Evolutionary conservation across 2,329 filamentous ascomycete species (phyloP).

Genomic region (Helotiales sp.): DNA sequence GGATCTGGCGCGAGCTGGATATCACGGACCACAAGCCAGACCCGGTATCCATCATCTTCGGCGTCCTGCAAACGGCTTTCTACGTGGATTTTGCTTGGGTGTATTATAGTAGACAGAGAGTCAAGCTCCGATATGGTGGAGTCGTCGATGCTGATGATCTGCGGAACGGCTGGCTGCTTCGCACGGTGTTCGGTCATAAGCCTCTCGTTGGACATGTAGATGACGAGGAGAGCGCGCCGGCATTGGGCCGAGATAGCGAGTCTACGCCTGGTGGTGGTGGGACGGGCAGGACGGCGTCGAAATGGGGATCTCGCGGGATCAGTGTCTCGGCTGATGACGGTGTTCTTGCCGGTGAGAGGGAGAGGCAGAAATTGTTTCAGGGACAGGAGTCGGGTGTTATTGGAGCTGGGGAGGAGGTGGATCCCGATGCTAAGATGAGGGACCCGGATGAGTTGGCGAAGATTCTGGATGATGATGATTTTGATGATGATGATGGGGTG

Average conservation of each 20-base stretch:
- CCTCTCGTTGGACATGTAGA: conserved; percentile 56
- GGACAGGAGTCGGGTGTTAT: conserved; percentile 52
- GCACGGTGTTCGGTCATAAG: conserved; percentile 72
- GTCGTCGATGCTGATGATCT: conserved; percentile 91
- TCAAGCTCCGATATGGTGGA: conserved; percentile 88
- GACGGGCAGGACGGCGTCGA: conserved; percentile 23
- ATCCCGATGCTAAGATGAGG: conserved; percentile 69
- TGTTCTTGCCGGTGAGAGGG: conserved; percentile 56
- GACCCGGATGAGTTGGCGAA: conserved; percentile 69
- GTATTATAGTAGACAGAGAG: conserved; percentile 89
- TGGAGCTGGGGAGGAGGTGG: conserved; percentile 51
- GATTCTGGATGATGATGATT: conserved; percentile 62
- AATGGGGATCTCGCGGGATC: conserved; percentile 68
- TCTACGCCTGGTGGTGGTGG: conserved; percentile 10
- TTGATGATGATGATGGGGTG: conserved; percentile 41
- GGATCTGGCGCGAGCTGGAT: conserved; percentile 74
- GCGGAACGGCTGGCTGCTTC: conserved; percentile 81
- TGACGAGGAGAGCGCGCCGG: conserved; percentile 34
- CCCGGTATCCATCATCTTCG: conserved; percentile 80
- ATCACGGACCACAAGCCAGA: conserved; percentile 66
- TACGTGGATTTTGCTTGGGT: conserved; percentile 97
- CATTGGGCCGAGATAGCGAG: conserved; percentile 17
- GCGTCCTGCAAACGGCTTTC: conserved; percentile 84
- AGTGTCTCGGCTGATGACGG: conserved; percentile 70
- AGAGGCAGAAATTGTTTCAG: conserved; percentile 46